Base-by-base conservation (phyloP, 2,329 filamentous ascomycete genomes). In the Lecanoromycetidae sp. region DNA sequence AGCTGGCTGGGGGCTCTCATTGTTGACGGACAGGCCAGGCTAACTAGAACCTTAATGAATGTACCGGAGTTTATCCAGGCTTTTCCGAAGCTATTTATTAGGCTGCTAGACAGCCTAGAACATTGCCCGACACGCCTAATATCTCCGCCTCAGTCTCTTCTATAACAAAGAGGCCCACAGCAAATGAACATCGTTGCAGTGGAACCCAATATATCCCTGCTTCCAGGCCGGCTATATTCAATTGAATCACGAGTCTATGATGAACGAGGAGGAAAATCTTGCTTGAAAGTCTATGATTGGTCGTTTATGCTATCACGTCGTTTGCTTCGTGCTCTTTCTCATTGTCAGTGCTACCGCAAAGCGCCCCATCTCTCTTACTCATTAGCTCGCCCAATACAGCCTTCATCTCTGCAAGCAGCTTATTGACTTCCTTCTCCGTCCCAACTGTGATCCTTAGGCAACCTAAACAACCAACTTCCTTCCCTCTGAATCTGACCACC, bases 361-460 rank as follows among this genome's bases (percentile, higher is more conserved):
- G 10, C 48, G 57, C 58, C 1, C 49, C 55, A 29, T 56, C 57
- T 4, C 22, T 6, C 4, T 32, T 23, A n/a, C 59, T 55, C 55
- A 71, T 68, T 6, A 77, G 58, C 37, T 72, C 60, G 58, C 64
- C 55, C 59, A 79, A 51, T 52, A 79, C 65, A 53, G 61, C 52
- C 55, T 68, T 69, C 19, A 95, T 65, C 56, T 88, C 80, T 17
- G 69, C 67, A 56, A 98, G 61, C 60, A 96, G 86, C 50, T 80
- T 74, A 22, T 80, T 81, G 7, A 93, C 85, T 65, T 98, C 91
- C 1, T 77, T 68, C 63, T 93, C 84, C 0, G 90, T 96, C 13
- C 91, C 91, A 10, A 98, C 79, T 0, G 91, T 98, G 55, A 96
- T 86, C 46, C 91, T 77, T 62, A 98, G 66, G 59, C 90, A 95